Evolutionary conservation across 2,329 filamentous ascomycete species (phyloP), one percentile per base, ranked within the genome.

Genomic region (Pyricularia grisea): DNA sequence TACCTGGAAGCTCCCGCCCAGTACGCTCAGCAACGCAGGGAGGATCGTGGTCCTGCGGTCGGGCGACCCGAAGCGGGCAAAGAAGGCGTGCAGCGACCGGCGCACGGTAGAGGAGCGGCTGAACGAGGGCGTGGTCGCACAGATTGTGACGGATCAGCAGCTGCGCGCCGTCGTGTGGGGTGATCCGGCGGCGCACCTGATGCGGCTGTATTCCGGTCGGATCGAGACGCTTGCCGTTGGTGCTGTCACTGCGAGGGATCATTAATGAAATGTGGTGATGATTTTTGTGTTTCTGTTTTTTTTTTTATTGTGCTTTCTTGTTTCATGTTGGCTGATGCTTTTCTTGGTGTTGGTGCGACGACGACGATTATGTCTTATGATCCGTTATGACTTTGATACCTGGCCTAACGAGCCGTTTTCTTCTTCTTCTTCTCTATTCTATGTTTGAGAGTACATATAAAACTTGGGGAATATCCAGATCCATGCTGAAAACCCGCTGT

Each of bases 101-200:
- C 84, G 82, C 75, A 85, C 81, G 58, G 77, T 85, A 0, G 79
- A 81, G 65, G 82, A 85, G 71, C 77, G 82, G 61, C 78, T 88
- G 25, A 78, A 79, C 70, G 85, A 90, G 66, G 86, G 88, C 4
- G 85, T 93, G 0, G 85, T 91, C 65, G 92, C 92, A 1, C 89
- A 89, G 71, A 84, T 88, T 11, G 85, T 90, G 10, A 85, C 81
- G 0, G 91, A 95, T 72, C 86, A 89, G 63, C 82, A 91, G 75
- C 78, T 97, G 67, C 81, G 90, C 28, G 84, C 82, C 1, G 85
- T 93, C 0, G 82, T 97, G 4, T 97, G 93, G 85, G 93, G 93
- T 0, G 92, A 97, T 76, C 91, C 92, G 0, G 81, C 92, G 63
- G 90, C 88, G 76, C 93, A 96, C 79, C 83, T 88, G 73, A 96